Base-by-base conservation (phyloP, 192 early-diverging fungal species). In the Lobulomyces angularis region DNA sequence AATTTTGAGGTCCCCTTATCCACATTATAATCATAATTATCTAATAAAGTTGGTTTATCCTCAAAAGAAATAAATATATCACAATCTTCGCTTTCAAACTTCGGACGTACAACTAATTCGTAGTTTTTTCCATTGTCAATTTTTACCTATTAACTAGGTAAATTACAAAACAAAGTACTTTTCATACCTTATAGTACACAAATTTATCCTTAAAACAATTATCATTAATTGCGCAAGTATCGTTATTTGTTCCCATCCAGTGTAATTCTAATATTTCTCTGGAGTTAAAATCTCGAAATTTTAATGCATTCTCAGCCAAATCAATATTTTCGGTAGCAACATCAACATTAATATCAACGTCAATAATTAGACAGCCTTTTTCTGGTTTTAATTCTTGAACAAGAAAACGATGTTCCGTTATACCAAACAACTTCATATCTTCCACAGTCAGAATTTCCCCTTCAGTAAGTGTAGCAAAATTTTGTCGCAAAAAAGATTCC, bases 311-410 rank as follows among this genome's bases (percentile, higher is more conserved):
- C 2, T 55, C 46, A 12, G 51, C 51, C 35, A 58, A 8, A 18
- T 12, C 22, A 0, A 16, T 31, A 14, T 55, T 56, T 18, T 59
- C 26, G 3, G 75, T 68, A 28, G 71, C 61, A 37, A 90, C 79
- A 45, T 88, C 84, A 3, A 90, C 80, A 11, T 76, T 77, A 12
- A 90, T 51, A 58, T 90, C 87, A 0, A 81, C 82, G 46, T 90
- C 78, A 2, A 83, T 71, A 1, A 83, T 63, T 7, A 78, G 69
- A 19, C 82, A 78, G 7, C 73, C 83, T 2, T 56, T 45, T 1
- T 57, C 61, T 0, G 82, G 81, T 55, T 85, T 67, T 4, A 91
- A 56, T 12, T 79, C 74, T 2, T 56, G 58, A 0, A 91, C 77
- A 7, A 69, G 37, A 46, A 88, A 87, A 17, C 47, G 30, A 44